phyloP scores from a whole-genome alignment of 805 yeast genomes.

The Cyberlindnera sargentensis region DNA sequence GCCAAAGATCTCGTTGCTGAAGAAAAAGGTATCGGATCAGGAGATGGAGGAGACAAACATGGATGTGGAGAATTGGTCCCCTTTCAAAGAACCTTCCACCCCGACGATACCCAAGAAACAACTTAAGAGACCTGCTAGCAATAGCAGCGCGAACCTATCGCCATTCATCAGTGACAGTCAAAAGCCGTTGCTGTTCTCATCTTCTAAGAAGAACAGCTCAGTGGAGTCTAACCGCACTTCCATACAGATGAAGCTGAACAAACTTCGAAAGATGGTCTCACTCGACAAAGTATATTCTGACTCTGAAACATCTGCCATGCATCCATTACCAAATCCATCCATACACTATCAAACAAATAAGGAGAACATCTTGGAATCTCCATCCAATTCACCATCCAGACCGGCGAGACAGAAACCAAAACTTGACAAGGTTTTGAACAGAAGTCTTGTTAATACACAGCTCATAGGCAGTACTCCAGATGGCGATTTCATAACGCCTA shows the following conservation, averaged over 20 bases:
- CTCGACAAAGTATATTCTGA: constrained; percentile 15
- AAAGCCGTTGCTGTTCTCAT: constrained; percentile 17
- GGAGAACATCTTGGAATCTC: constrained; percentile 15
- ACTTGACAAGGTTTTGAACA: constrained; percentile 10
- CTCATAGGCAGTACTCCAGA: neutral
- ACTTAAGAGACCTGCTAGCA: constrained; percentile 25
- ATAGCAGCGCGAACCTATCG: constrained; percentile 20
- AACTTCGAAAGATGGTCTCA: constrained; percentile 23
- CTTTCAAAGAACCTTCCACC: constrained; percentile 23
- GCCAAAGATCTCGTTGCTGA: constrained; percentile 16
- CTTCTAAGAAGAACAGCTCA: constrained; percentile 10
- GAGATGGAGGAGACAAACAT: constrained; percentile 17
- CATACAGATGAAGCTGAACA: constrained; percentile 21
- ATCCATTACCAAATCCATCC: constrained; percentile 23
- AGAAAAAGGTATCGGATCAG: constrained; percentile 13
- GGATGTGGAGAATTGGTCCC: constrained; percentile 26
- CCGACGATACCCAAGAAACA: constrained; percentile 14
- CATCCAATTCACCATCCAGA: constrained; percentile 27
- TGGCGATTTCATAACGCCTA: constrained; percentile 39
- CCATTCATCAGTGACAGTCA: constrained; percentile 23
- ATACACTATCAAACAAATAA: constrained; percentile 14
- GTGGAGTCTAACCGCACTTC: constrained; percentile 26
- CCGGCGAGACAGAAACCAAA: constrained; percentile 25
- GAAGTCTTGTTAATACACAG: constrained; percentile 7
- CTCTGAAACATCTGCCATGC: constrained; percentile 8